Evolutionary conservation across 2,329 filamentous ascomycete genomes (phyloP).

Genomic region (Epichloe sibirici): DNA sequence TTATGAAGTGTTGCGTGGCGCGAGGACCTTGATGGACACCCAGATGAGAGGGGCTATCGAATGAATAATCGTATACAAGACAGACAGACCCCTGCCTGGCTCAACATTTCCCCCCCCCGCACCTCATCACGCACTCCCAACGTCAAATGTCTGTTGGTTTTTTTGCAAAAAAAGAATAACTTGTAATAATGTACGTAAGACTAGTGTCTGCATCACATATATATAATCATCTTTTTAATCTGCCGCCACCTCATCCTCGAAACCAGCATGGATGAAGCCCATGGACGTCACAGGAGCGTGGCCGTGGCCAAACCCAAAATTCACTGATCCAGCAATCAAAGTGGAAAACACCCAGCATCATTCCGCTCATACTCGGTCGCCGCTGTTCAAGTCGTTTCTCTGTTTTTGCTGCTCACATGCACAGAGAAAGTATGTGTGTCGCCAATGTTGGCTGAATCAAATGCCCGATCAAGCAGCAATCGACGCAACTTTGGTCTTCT

Average conservation of each 20-base stretch:
- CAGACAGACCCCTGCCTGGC: no score
- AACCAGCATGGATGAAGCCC: background rate
- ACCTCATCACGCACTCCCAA: background rate
- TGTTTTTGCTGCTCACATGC: background rate
- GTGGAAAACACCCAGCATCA: background rate
- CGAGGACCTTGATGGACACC: background rate
- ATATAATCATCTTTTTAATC: background rate
- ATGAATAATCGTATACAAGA: no score
- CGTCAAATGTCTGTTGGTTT: background rate
- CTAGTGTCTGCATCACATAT: background rate
- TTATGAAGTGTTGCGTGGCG: background rate
- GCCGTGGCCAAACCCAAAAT: background rate
- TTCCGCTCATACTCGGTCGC: background rate
- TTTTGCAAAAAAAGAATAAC: background rate
- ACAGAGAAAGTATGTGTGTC: background rate
- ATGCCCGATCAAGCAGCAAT: background rate
- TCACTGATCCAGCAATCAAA: background rate
- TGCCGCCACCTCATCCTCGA: background rate
- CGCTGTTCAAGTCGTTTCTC: background rate
- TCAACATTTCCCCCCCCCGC: background rate
- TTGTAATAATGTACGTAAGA: slow-evolving; percentile 1
- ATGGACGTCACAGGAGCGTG: background rate
- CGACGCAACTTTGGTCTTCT: slow-evolving; percentile 6
- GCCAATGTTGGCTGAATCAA: background rate
- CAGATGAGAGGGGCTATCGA: background rate